Evolutionary conservation across 305 asterid genomes (phyloP).

Genomic region (Fraxinus angustifolia): DNA sequence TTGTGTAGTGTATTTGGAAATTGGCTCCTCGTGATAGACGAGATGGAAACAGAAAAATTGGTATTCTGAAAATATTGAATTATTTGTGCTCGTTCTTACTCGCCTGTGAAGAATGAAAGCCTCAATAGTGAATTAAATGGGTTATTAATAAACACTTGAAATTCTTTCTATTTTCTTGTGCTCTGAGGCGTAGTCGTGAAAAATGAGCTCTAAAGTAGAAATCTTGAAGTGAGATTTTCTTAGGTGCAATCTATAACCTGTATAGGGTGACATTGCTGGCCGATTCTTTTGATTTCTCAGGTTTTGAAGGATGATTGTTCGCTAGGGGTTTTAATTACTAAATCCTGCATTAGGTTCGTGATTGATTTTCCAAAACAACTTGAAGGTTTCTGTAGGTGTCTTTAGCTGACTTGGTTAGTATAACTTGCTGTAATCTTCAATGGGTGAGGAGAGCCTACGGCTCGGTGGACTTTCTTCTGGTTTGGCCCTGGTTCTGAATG

Average conservation of each 20-base stretch:
- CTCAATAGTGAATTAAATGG: not conserved
- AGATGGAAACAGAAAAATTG: not conserved
- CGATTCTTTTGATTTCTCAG: constrained; percentile 28
- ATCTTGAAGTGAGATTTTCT: not conserved
- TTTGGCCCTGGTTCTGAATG: constrained; percentile 72
- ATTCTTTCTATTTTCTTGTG: not conserved
- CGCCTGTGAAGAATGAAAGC: not conserved
- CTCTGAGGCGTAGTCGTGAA: not conserved
- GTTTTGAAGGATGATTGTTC: constrained; percentile 28
- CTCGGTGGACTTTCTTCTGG: constrained; percentile 79
- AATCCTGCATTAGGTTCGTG: constrained; percentile 13
- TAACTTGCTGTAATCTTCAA: constrained; percentile 34
- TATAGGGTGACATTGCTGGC: constrained; percentile 15
- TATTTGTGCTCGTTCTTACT: not conserved
- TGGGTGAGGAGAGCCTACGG: constrained; percentile 83
- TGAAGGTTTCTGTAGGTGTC: not conserved
- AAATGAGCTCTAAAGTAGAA: constrained; percentile 13
- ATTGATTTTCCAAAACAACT: constrained; percentile 11
- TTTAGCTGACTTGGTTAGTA: constrained; percentile 15
- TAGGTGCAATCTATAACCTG: constrained; percentile 13
- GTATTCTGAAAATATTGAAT: not conserved
- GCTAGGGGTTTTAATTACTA: constrained; percentile 19
- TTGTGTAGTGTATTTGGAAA: not conserved
- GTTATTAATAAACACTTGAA: not conserved
- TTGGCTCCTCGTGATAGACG: constrained; percentile 2